Conservation (phyloP, 495 filamentous ascomycete species). For the Lepraria neglecta region DNA sequence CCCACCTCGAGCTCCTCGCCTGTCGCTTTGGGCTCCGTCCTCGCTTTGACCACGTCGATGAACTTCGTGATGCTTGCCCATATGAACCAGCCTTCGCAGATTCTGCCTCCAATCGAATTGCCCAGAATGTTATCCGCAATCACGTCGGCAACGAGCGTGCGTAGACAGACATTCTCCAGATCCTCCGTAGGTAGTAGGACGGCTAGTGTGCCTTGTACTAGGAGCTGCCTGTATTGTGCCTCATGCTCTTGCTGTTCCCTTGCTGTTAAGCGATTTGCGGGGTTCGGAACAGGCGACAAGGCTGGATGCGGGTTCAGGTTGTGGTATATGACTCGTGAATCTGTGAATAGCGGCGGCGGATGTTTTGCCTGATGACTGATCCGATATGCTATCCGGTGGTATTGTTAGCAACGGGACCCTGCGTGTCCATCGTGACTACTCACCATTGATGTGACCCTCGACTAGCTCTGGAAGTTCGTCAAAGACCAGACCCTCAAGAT, state of each 20-base stretch:
- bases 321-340: slow-evolving; percentile 70
- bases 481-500: slow-evolving; percentile 73
- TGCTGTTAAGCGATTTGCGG: slow-evolving; percentile 43
- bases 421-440: slow-evolving; percentile 27
- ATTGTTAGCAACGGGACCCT: slow-evolving; percentile 12
- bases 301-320: slow-evolving; percentile 72
- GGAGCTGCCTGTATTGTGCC: slow-evolving; percentile 68
- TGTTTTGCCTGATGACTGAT: slow-evolving; percentile 44
- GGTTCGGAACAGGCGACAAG: slow-evolving; percentile 66
- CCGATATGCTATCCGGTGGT: slow-evolving; percentile 46
- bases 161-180: slow-evolving; percentile 76
- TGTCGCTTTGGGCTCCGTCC: slow-evolving; percentile 23
- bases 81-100: slow-evolving; percentile 78
- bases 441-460: slow-evolving; percentile 74
- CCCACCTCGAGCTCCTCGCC: slow-evolving; percentile 28
- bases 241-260: slow-evolving; percentile 68
- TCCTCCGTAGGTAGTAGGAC: slow-evolving; percentile 87
- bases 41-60: slow-evolving; percentile 37
- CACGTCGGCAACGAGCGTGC: slow-evolving; percentile 74
- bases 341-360: slow-evolving; percentile 51
- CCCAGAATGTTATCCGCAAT: slow-evolving; percentile 80
- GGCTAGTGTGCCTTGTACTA: slow-evolving; percentile 71
- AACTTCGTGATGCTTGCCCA: slow-evolving; percentile 72
- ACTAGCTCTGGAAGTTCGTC: slow-evolving; percentile 84
- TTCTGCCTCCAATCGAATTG: slow-evolving; percentile 64